phyloP scores from a whole-genome alignment of 768 basidiomycete genomes.

The Lactarius quietus region DNA sequence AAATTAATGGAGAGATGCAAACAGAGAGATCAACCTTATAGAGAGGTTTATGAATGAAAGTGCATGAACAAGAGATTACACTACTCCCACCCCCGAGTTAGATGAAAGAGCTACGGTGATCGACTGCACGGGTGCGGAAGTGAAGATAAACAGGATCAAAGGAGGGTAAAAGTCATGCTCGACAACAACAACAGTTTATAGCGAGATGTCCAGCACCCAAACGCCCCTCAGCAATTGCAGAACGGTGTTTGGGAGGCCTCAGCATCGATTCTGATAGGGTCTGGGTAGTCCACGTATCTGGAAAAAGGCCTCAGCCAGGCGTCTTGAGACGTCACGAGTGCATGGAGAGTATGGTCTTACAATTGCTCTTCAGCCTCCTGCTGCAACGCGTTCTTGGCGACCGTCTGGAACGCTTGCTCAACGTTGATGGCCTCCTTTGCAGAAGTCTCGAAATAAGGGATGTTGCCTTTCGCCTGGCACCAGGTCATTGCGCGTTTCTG shows the following conservation, averaged over 20 bases:
- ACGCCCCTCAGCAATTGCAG: slow-evolving; percentile 73
- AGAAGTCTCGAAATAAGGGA: slow-evolving; percentile 99
- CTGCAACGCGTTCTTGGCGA: slow-evolving; percentile 98
- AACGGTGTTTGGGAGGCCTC: slow-evolving; percentile 89
- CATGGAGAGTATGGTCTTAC: slow-evolving; percentile 44
- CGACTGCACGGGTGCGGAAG: slow-evolving; percentile 19
- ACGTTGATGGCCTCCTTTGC: slow-evolving; percentile 99
- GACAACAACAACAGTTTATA: slow-evolving; percentile 12
- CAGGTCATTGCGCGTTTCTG: slow-evolving; percentile 99
- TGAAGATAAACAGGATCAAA: slow-evolving; percentile 22
- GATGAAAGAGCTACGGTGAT: slow-evolving; percentile 12
- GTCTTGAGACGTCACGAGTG: slow-evolving; percentile 20
- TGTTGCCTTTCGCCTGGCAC: slow-evolving; percentile 99
- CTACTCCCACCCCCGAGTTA: slow-evolving; percentile 17
- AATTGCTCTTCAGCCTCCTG: slow-evolving; percentile 96
- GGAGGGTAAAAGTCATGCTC: slow-evolving; percentile 14
- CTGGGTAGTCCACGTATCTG: slow-evolving; percentile 98
- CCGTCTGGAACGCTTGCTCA: slow-evolving; percentile 99
- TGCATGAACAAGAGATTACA: slow-evolving; percentile 23
- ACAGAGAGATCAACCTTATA: slow-evolving; percentile 13
- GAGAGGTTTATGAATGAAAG: slow-evolving; percentile 7
- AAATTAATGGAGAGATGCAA: neutral
- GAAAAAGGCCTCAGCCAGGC: slow-evolving; percentile 23
- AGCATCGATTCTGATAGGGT: slow-evolving; percentile 95
- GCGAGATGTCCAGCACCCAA: slow-evolving; percentile 3